These are phyloP conservation scores for Globisporangium uncinulatum DNA, from an alignment of 352 stramenopile species.

Conservation along the genomic window DNA sequence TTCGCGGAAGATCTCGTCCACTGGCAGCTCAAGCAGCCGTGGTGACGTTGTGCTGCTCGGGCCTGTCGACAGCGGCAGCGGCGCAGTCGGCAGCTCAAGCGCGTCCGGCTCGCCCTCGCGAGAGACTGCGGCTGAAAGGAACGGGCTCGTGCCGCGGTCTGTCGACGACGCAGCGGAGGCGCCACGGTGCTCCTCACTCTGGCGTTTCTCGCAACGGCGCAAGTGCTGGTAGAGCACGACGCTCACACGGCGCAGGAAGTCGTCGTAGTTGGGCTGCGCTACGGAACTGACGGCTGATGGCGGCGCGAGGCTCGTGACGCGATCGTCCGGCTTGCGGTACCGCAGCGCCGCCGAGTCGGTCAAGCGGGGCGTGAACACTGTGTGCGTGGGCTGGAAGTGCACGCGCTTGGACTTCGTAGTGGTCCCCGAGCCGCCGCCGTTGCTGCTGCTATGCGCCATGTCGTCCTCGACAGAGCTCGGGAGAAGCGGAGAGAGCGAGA, in stretches of 20 bases:
- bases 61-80: constrained; percentile 6
- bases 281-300: constrained; percentile 73
- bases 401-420: constrained; percentile 40
- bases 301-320: constrained; percentile 61
- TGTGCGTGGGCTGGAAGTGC: constrained; percentile 84
- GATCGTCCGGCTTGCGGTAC: constrained; percentile 79
- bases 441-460: constrained; percentile 2
- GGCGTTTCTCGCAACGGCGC: constrained; percentile 76
- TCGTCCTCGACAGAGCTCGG: constrained; percentile 69
- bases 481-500: constrained; percentile 73
- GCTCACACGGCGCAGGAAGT: constrained; percentile 82
- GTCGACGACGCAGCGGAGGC: neutral
- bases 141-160: constrained; percentile 11
- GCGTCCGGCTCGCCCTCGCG: constrained; percentile 7
- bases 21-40: constrained; percentile 57
- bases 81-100: constrained; percentile 6
- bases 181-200: constrained; percentile 52
- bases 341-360: constrained; percentile 58
- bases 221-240: constrained; percentile 90
- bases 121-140: constrained; percentile 6
- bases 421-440: constrained; percentile 4
- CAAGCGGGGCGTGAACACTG: constrained; percentile 77
- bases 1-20: constrained; percentile 84
- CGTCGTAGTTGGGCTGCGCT: constrained; percentile 88
- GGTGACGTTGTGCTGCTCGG: constrained; percentile 47